Evolutionary conservation across 331 rosid species (phyloP), one percentile per base, ranked within the genome.

Genomic region (Rosa hybrid): DNA sequence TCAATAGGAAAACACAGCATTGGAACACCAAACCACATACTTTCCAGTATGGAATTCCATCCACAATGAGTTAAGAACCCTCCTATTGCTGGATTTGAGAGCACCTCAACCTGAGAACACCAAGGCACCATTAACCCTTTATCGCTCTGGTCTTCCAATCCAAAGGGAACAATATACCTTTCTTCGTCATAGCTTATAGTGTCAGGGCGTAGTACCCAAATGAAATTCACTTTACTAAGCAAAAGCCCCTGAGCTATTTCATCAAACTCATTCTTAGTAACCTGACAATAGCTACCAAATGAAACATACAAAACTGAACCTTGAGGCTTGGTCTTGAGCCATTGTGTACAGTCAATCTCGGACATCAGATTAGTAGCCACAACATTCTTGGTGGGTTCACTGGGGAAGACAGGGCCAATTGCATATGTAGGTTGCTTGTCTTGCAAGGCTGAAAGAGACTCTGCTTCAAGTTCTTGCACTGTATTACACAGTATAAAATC

Each of bases 41-140:
- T 72, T 77, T 82, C 86, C 42, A 85, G 50, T 46, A 79, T 45
- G 11, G 88, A 82, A 30, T 85, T 79, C 86, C 86, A 79, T 53
- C 86, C 88, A 50, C 88, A 86, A 12, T 86, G 84, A 12, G 84
- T 82, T 49, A 86, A 12, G 64, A 82, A 86, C 45, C 88, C 88
- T 77, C 84, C 77, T 0, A 80, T 23, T 8, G 86, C 71, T 44
- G 80, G 80, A 71, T 82, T 57, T 7, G 86, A 82, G 20, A 82
- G 70, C 57, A 86, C 88, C 56, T 79, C 77, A 34, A 79, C 65
- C 41, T 86, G 88, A 39, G 12, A 23, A 60, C 84, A 79, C 88
- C 88, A 86, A 0, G 77, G 79, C 70, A 82, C 71, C 0, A 82
- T 30, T 76, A 82, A 48, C 9, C 86, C 88, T 68, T 17, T 74